These are phyloP conservation scores for Gossypium thurberi DNA, from an alignment of 345 rosid genomes.

Conservation along the genomic window DNA sequence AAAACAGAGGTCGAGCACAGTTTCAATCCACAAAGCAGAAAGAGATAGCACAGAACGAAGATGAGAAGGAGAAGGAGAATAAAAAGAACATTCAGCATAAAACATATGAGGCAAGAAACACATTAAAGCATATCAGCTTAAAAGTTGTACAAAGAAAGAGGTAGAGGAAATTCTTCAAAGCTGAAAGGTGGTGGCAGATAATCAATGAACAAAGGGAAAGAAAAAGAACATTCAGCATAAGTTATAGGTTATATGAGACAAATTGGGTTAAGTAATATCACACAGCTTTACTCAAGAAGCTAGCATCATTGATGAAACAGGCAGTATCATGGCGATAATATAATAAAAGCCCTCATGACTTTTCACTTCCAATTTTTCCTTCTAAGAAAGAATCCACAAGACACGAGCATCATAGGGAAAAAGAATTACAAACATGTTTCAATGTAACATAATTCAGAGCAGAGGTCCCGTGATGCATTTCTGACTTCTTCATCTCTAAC, in stretches of 20 bases:
- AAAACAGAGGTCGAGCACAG: not conserved
- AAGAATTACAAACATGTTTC: constrained; percentile 35
- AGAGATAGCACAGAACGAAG: not conserved
- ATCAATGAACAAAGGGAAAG: not conserved
- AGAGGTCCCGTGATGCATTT: constrained; percentile 32
- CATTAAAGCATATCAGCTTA: not conserved
- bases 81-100: not conserved
- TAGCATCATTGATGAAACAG: not conserved
- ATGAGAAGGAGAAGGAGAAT: not conserved
- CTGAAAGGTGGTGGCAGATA: not conserved
- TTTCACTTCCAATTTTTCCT: constrained; percentile 2
- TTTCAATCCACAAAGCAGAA: not conserved
- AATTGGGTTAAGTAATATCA: not conserved
- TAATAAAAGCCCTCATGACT: not conserved
- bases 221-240: not conserved
- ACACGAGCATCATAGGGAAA: not conserved
- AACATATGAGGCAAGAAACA: not conserved
- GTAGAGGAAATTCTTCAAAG: not conserved
- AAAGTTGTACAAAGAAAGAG: not conserved
- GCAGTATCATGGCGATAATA: not conserved
- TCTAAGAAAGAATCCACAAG: not conserved
- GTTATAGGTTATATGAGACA: not conserved
- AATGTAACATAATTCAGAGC: constrained; percentile 25
- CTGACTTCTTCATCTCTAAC: constrained; percentile 70
- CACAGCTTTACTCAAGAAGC: not conserved